Percentiles rank a stretch among this genome's conserved stretches.
Conservation (phyloP, 2,329 filamentous ascomycete genomes). For the Xylariaceae sp. region DNA sequence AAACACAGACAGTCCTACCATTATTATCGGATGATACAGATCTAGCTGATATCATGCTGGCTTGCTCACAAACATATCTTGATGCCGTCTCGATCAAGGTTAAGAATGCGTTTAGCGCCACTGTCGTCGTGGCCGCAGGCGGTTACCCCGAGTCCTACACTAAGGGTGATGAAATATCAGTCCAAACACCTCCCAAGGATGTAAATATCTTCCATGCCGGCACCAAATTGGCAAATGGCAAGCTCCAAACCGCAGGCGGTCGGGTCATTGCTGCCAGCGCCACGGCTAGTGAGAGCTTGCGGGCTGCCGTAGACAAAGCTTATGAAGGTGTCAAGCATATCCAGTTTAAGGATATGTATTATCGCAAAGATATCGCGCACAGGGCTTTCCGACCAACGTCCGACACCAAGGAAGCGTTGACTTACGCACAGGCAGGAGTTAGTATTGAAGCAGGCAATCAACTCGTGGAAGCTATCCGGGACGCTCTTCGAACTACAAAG, state of each 20-base stretch:
- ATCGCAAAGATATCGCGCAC: constrained; percentile 86
- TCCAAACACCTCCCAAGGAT: constrained; percentile 42
- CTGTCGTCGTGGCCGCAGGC: constrained; percentile 87
- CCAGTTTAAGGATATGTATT: constrained; percentile 85
- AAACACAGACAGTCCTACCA: constrained; percentile 76
- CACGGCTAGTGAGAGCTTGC: constrained; percentile 64
- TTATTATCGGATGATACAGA: constrained; percentile 75
- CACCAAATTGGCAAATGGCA: constrained; percentile 60
- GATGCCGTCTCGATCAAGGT: constrained; percentile 65
- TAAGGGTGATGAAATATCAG: constrained; percentile 65
- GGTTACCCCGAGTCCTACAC: constrained; percentile 86
- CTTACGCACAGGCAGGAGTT: constrained; percentile 89
- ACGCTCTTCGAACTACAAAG: constrained; percentile 77
- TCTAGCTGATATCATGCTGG: constrained; percentile 82
- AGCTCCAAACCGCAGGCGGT: constrained; percentile 76
- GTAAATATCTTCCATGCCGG: constrained; percentile 91
- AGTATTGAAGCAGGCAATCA: constrained; percentile 92
- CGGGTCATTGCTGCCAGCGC: constrained; percentile 93
- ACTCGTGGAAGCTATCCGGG: constrained; percentile 88
- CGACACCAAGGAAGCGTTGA: constrained; percentile 56
- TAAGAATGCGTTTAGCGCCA: constrained; percentile 71
- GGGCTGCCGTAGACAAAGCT: constrained; percentile 80
- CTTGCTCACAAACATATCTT: constrained; percentile 73
- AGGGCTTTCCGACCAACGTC: constrained; percentile 55
- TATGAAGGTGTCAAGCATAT: constrained; percentile 79